Conservation (phyloP, 139 green algal genomes). For the Haematococcus lacustris region DNA sequence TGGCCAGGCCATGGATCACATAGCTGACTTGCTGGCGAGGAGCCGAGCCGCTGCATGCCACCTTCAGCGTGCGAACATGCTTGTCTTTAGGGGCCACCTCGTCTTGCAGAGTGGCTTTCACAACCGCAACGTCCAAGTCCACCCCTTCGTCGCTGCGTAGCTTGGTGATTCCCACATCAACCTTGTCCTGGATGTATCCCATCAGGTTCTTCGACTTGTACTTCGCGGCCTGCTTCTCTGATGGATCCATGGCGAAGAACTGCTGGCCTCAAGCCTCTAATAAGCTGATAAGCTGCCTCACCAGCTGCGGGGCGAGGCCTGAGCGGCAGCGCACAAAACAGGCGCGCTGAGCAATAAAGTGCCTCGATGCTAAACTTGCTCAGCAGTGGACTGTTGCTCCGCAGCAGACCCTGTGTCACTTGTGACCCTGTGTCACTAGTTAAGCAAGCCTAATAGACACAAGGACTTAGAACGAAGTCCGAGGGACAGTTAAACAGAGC, state of each 20-base stretch:
- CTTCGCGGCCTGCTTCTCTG: conserved; percentile 1
- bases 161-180: conserved; percentile 10
- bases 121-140: conserved; percentile 73
- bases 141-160: conserved; percentile 7
- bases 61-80: conserved; percentile 72
- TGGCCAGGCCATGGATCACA: conserved; percentile 38
- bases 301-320: no score
- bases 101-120: conserved; percentile 83
- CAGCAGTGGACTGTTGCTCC: no score
- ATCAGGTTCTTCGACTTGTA: conserved; percentile 9
- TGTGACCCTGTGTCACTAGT: no score
- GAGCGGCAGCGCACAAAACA: no score
- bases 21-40: conserved; percentile 34
- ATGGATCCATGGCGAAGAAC: background rate
- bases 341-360: no score
- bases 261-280: no score
- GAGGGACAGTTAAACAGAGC: no score
- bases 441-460: no score
- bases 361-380: no score
- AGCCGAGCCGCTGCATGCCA: conserved; percentile 18
- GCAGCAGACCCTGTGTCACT: no score
- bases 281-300: no score
- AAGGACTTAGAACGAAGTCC: no score
- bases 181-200: conserved; percentile 9
- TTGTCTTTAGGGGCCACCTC: conserved; percentile 91